Percentiles rank a stretch among this genome's conserved stretches.
Conservation (phyloP, 2,329 filamentous ascomycete genomes). For the Neoarthrinium moseri region DNA sequence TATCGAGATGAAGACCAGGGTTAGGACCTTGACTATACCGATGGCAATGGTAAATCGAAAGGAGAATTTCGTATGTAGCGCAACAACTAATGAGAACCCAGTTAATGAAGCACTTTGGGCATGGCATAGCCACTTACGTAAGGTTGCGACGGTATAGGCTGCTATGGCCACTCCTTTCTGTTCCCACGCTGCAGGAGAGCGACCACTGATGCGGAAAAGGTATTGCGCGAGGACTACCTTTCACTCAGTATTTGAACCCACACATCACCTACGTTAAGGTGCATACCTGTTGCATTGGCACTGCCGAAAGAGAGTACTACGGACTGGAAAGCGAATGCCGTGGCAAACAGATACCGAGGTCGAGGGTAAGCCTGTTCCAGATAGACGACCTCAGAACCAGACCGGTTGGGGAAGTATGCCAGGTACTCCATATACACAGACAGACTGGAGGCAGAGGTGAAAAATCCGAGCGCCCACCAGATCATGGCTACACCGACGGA, state of each 20-base stretch:
- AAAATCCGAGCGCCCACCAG: conserved; percentile 64
- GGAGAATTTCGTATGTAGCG: conserved; percentile 44
- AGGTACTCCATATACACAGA: conserved; percentile 63
- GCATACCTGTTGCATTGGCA: conserved; percentile 57
- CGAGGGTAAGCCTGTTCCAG: conserved; percentile 67
- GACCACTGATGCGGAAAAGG: conserved; percentile 1
- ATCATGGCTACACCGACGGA: conserved; percentile 62
- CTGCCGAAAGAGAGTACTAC: conserved; percentile 65
- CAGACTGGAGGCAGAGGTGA: conserved; percentile 55
- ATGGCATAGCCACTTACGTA: not conserved
- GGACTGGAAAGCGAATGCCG: conserved; percentile 62
- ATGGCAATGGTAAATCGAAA: conserved; percentile 44
- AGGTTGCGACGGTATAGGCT: conserved; percentile 5
- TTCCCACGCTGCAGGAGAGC: conserved; percentile 1
- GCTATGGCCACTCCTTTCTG: conserved; percentile 8
- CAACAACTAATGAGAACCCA: conserved; percentile 34
- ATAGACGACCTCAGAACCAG: conserved; percentile 65
- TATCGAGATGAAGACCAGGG: conserved; percentile 46
- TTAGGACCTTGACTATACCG: conserved; percentile 48
- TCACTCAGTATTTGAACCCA: not conserved
- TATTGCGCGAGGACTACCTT: conserved; percentile 6
- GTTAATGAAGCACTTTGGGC: not conserved
- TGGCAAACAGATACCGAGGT: conserved; percentile 63
- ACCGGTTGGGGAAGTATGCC: conserved; percentile 65
- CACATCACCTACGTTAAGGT: not conserved